Evolutionary conservation across 176 grass and related monocot genomes (phyloP), one percentile per base, ranked within the genome.

Genomic region (Aegilops longissima): DNA sequence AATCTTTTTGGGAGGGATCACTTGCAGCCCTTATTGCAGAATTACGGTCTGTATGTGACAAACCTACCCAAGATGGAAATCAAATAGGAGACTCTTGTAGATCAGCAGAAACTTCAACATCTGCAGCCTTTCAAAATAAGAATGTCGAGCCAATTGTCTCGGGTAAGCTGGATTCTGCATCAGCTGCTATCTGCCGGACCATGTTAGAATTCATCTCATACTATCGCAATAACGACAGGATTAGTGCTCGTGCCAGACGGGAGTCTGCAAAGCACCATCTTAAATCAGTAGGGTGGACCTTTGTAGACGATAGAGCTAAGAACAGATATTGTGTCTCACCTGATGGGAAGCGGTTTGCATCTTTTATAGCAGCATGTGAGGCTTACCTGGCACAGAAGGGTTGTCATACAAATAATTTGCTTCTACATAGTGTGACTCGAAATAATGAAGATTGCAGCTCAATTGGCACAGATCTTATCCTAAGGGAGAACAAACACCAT

Each of bases 321-420:
- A 76, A 70, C 36, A 95, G 83, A 44, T 89, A 79, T 74, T 93
- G 79, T 84, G 29, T 93, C 81, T 96, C 94, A 38, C 86, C 89
- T 80, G 39, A 86, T 54, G 91, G 91, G 20, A 88, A 86, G 58
- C 70, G 77, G 68, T 93, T 89, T 80, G 17, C 14, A 45, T 93
- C 93, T 73, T 74, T 95, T 36, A 51, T 91, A 83, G 87, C 76
- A 84, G 91, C 93, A 59, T 95, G 89, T 18, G 78, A 95, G 88
- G 83, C 83, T 51, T 86, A 11, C 76, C 67, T 90, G 70, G 78
- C 78, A 51, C 27, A 80, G 78, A 75, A 90, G 74, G 77, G 73
- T 69, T 23, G 34, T 35, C 20, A 35, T 68, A 83, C 58, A 33
- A 73, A 83, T 58, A 10, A 58, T 59, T 79, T 85, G 20, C 45